Percentiles rank a stretch among this genome's conserved stretches.
Conservation (phyloP, 2,329 filamentous ascomycete species). For the Epichloe baconii region DNA sequence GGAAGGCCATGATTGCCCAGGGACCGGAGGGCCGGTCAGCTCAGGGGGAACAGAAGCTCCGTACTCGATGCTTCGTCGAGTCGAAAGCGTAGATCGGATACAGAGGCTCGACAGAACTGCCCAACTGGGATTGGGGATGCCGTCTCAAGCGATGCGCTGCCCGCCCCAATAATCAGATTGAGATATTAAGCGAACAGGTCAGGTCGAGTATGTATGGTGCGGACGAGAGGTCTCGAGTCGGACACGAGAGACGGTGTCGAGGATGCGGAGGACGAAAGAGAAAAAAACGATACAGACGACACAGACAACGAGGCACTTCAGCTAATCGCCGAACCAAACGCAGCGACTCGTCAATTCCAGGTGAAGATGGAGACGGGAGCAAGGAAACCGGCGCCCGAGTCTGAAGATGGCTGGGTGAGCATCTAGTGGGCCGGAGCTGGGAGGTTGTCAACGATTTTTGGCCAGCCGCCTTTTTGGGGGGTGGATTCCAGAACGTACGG, state of each 20-base stretch:
- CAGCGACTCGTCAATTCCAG: slow-evolving; percentile 12
- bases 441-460: slow-evolving; percentile 16
- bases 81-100: not conserved
- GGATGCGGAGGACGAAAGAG: not conserved
- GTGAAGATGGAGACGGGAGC: slow-evolving; percentile 14
- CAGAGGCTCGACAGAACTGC: not conserved
- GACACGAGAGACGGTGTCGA: slow-evolving; percentile 3
- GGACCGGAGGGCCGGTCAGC: slow-evolving; percentile 23
- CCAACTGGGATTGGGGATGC: not conserved
- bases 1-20: slow-evolving; percentile 55
- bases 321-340: not conserved
- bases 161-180: not conserved
- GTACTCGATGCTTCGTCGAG: not conserved
- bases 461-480: slow-evolving; percentile 23
- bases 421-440: slow-evolving; percentile 22
- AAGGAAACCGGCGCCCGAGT: slow-evolving; percentile 21
- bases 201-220: not conserved
- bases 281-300: not conserved
- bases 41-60: not conserved
- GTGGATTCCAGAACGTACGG: slow-evolving; percentile 5
- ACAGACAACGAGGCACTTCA: not conserved
- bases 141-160: not conserved
- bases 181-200: not conserved
- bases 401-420: slow-evolving; percentile 32
- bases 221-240: not conserved